Percentiles rank a stretch among this genome's conserved stretches.
These are phyloP conservation scores for Colletotrichum gloeosporioides DNA, from an alignment of 2,329 filamentous ascomycete genomes.

Conservation along the genomic window DNA sequence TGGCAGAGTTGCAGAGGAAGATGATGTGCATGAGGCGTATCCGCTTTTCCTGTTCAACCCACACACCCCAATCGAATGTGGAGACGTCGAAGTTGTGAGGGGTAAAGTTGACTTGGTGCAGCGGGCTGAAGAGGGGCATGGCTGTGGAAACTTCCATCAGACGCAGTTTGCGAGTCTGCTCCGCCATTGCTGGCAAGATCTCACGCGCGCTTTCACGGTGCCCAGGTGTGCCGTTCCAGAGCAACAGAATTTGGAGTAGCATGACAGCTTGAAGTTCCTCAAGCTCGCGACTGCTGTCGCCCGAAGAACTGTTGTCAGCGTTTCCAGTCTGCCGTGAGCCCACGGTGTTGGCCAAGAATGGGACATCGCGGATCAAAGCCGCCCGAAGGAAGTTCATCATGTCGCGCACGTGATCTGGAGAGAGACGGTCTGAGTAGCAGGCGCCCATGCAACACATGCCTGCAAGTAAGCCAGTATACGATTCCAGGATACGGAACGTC, in stretches of 20 bases:
- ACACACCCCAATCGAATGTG: constrained; percentile 68
- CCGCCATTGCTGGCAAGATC: constrained; percentile 62
- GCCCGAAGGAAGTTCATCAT: constrained; percentile 69
- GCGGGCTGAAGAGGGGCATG: constrained; percentile 57
- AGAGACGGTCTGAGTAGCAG: constrained; percentile 72
- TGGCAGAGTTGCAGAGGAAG: constrained; percentile 67
- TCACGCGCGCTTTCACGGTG: constrained; percentile 69
- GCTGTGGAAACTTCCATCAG: constrained; percentile 59
- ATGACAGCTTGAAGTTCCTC: constrained; percentile 73
- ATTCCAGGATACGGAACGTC: constrained; percentile 70
- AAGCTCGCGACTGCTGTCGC: constrained; percentile 42
- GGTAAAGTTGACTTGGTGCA: constrained; percentile 63
- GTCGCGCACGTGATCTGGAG: constrained; percentile 66
- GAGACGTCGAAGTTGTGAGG: constrained; percentile 50
- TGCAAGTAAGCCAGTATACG: constrained; percentile 70
- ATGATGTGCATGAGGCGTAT: constrained; percentile 69
- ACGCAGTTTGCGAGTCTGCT: constrained; percentile 60
- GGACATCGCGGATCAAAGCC: constrained; percentile 63
- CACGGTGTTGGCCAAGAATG: constrained; percentile 42
- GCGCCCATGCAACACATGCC: constrained; percentile 77
- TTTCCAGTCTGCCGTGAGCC: constrained; percentile 25
- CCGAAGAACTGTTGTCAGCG: constrained; percentile 9
- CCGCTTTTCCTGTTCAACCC: constrained; percentile 75
- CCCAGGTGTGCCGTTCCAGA: constrained; percentile 72
- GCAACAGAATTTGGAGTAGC: constrained; percentile 65